Conservation (phyloP, 1,284 basidiomycete species). For the Ceratobasidium sp. region DNA sequence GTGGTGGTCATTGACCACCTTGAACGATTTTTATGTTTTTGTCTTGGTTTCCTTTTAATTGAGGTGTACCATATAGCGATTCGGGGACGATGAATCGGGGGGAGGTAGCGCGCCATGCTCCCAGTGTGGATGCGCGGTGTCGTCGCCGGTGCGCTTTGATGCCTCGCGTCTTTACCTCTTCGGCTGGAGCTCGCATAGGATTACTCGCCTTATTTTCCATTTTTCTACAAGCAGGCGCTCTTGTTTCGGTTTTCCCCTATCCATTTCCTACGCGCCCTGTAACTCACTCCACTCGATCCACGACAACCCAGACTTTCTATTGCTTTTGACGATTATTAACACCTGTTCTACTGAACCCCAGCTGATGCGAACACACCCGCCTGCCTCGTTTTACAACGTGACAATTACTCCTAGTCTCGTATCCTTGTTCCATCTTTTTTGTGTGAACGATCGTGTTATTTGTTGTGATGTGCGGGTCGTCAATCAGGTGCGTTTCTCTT, state of each 20-base stretch:
- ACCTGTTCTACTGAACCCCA: too few species aligned
- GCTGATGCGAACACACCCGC: too few species aligned
- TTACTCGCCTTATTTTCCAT: not conserved
- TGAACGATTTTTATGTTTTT: not conserved
- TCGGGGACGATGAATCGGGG: constrained; percentile 3
- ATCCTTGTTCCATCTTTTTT: not conserved
- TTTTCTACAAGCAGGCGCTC: constrained; percentile 30
- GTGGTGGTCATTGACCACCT: constrained; percentile 1
- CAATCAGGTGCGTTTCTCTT: too few species aligned
- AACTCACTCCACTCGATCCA: not conserved
- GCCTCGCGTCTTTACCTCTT: not conserved
- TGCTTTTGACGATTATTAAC: constrained; percentile 26
- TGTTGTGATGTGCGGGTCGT: not conserved
- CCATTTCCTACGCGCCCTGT: constrained; percentile 24
- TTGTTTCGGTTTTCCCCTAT: not conserved
- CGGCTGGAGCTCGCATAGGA: not conserved
- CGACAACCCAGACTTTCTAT: constrained; percentile 26
- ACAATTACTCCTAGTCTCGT: not conserved
- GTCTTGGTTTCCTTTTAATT: not conserved
- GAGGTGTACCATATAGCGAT: not conserved
- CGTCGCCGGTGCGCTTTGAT: not conserved
- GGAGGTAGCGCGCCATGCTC: constrained; percentile 32
- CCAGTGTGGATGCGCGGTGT: not conserved
- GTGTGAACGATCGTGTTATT: constrained; percentile 2
- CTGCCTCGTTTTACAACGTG: too few species aligned